Conservation (phyloP, 345 rosid genomes). For the Viola odorata region DNA sequence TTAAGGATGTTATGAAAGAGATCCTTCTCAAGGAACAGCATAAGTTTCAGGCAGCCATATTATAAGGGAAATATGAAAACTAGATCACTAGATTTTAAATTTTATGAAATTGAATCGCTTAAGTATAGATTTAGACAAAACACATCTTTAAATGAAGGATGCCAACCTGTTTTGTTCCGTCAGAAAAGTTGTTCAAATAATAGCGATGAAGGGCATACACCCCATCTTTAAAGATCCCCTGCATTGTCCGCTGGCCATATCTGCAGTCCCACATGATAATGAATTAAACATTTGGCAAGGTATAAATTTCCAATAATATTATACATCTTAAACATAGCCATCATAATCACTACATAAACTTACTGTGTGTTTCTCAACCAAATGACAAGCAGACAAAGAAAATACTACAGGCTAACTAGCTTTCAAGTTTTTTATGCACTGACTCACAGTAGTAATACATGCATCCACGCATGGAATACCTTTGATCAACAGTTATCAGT, state of each 20-base stretch:
- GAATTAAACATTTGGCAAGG: constrained; percentile 1
- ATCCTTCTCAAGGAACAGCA: background rate
- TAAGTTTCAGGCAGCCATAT: background rate
- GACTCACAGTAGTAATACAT: too few relatives aligned
- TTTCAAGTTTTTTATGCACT: background rate
- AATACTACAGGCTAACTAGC: constrained; percentile 6
- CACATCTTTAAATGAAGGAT: background rate
- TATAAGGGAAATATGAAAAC: background rate
- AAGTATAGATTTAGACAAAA: too few relatives aligned
- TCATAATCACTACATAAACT: background rate
- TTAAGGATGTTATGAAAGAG: background rate
- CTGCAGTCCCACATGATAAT: constrained; percentile 32
- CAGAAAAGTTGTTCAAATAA: constrained; percentile 85
- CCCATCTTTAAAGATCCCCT: constrained; percentile 84
- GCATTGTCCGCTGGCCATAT: constrained; percentile 76
- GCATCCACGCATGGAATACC: background rate
- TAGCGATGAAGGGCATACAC: constrained; percentile 78
- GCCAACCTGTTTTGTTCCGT: constrained; percentile 87
- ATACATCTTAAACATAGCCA: constrained; percentile 1
- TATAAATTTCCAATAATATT: background rate
- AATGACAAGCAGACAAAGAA: background rate
- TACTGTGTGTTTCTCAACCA: background rate
- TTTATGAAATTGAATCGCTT: too few relatives aligned
- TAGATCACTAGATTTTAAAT: background rate
- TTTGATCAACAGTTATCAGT: too few relatives aligned